Percentiles rank a stretch among this genome's conserved stretches.
These are phyloP conservation scores for Metarhizium anisopliae DNA, from an alignment of 2,329 filamentous ascomycete genomes.

Conservation along the genomic window DNA sequence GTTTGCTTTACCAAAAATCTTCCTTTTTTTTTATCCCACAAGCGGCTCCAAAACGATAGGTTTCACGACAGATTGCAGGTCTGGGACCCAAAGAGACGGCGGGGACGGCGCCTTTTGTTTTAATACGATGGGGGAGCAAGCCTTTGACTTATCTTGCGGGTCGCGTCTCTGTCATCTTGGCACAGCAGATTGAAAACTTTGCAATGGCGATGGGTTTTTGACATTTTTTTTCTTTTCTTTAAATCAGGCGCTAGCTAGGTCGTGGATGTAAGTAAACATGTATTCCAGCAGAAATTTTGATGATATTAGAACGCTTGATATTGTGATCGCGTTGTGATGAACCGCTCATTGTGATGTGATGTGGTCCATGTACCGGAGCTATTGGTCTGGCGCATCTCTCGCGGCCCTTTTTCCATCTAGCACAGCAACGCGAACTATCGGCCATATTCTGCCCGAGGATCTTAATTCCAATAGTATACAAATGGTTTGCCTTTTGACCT, in stretches of 20 bases:
- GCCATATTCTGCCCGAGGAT: too few species aligned
- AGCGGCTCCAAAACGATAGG: background rate
- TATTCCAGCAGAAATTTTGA: background rate
- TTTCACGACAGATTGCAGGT: background rate
- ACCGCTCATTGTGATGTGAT: too few species aligned
- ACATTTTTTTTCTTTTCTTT: background rate
- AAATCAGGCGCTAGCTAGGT: background rate
- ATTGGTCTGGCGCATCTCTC: too few species aligned
- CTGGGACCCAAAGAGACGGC: background rate
- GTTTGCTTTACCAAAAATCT: background rate
- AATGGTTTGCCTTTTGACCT: too few species aligned
- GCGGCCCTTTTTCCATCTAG: too few species aligned
- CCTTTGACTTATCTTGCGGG: background rate
- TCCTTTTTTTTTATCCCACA: slow-evolving; percentile 1
- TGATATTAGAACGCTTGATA: background rate
- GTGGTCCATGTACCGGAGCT: too few species aligned
- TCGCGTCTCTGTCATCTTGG: background rate
- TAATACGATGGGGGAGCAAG: background rate
- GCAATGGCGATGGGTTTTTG: background rate
- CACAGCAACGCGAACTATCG: too few species aligned
- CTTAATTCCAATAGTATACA: too few species aligned
- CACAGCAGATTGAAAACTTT: background rate
- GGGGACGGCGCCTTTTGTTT: background rate
- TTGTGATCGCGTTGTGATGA: background rate
- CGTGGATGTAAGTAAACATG: background rate